phyloP scores from a whole-genome alignment of 345 rosid genomes.

The Conringia planisiliqua region DNA sequence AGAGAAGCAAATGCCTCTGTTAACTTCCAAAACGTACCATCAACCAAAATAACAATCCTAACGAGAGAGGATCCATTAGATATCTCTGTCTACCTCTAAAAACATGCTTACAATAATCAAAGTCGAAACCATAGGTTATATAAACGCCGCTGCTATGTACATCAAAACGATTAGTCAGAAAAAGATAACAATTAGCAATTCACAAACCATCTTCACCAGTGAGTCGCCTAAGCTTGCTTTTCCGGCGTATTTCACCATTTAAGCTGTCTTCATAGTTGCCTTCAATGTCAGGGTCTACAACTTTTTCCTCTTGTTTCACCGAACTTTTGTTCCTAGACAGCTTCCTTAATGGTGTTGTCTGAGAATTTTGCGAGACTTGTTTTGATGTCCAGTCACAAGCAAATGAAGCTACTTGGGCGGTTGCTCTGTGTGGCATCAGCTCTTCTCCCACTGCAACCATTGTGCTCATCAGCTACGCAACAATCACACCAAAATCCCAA shows the following conservation, averaged over 20 bases:
- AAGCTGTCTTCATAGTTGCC: neutral
- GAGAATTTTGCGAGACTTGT: constrained; percentile 31
- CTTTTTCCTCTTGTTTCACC: constrained; percentile 49
- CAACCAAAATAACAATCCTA: neutral
- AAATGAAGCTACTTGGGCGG: neutral
- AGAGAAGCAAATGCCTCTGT: neutral
- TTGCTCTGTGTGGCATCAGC: constrained; percentile 56
- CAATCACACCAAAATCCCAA: too few relatives aligned
- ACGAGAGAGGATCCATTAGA: neutral
- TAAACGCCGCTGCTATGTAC: neutral
- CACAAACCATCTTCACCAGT: constrained; percentile 19
- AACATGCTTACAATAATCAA: neutral
- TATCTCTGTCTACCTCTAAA: neutral
- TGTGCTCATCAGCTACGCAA: neutral
- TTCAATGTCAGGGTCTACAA: constrained; percentile 40
- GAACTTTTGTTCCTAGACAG: constrained; percentile 60
- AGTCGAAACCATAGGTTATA: constrained; percentile 9
- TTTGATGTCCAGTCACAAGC: constrained; percentile 18
- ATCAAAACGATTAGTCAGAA: neutral
- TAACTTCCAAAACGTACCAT: neutral
- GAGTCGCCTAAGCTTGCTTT: constrained; percentile 40
- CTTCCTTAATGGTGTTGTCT: constrained; percentile 55
- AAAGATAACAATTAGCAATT: neutral
- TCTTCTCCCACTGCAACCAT: constrained; percentile 57
- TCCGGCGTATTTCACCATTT: constrained; percentile 23